These are phyloP conservation scores for Aureobasidium melanogenum DNA, from an alignment of 2,329 filamentous ascomycete species.

Conservation along the genomic window DNA sequence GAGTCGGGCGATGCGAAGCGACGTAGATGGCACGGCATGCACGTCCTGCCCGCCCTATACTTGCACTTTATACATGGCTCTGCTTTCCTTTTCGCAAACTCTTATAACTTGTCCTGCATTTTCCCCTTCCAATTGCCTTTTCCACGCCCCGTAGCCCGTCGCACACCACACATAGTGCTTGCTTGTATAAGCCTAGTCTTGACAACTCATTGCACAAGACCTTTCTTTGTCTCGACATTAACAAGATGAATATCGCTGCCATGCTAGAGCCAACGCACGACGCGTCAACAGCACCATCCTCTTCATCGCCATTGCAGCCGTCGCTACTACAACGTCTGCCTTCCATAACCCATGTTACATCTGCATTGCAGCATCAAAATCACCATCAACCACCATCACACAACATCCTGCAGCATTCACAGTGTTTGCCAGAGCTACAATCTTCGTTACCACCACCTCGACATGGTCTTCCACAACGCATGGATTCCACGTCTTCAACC, in stretches of 20 bases:
- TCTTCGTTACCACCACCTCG: background rate
- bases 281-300: background rate
- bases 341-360: background rate
- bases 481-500: background rate
- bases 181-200: background rate
- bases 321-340: background rate
- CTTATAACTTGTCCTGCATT: background rate
- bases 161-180: background rate
- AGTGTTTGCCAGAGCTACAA: background rate
- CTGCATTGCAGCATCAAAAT: background rate
- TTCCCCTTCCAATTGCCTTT: background rate
- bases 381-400: background rate
- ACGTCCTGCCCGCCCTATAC: background rate
- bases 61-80: background rate
- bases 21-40: background rate
- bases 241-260: background rate
- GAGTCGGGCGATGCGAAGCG: background rate
- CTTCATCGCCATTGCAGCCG: background rate
- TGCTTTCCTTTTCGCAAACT: background rate
- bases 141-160: background rate
- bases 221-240: background rate
- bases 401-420: background rate
- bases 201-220: background rate
- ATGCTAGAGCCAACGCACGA: background rate
- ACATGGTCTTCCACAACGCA: background rate